Evolutionary conservation across 176 grass and related monocot species (phyloP).

Genomic region (Oryza coarctata): DNA sequence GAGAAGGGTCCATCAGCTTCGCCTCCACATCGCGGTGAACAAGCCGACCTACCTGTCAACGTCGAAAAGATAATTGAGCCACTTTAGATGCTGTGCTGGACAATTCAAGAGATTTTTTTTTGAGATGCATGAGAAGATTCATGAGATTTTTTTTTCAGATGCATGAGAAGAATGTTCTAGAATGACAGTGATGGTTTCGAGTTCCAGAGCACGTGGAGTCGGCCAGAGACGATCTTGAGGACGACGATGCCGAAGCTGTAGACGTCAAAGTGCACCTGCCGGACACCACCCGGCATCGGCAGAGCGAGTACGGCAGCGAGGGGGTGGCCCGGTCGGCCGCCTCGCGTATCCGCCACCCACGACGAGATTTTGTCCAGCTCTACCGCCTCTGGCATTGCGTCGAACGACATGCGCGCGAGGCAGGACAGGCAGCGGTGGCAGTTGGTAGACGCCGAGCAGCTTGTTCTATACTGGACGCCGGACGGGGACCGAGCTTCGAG

Average conservation of each 20-base stretch:
- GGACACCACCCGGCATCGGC: neutral
- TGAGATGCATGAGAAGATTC: neutral
- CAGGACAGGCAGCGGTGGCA: too few relatives aligned
- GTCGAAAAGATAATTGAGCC: constrained; percentile 6
- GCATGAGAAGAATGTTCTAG: neutral
- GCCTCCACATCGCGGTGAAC: constrained; percentile 12
- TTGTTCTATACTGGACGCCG: too few relatives aligned
- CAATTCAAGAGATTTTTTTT: neutral
- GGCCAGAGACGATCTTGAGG: neutral
- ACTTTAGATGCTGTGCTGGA: neutral
- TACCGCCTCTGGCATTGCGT: neutral
- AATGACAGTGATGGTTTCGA: neutral
- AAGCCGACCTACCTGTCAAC: neutral
- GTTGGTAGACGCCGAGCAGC: too few relatives aligned
- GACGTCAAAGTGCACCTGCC: neutral
- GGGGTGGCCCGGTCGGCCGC: too few relatives aligned
- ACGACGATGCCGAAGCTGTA: neutral
- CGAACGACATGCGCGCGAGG: neutral
- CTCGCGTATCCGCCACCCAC: neutral
- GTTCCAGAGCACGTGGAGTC: neutral
- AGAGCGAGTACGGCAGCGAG: neutral
- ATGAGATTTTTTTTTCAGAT: neutral
- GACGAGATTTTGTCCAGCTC: neutral
- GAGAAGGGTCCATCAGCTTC: neutral
- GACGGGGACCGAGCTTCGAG: too few relatives aligned